These are phyloP conservation scores for Biscutella laevigata DNA, from an alignment of 441 rosid genomes.

Conservation along the genomic window DNA sequence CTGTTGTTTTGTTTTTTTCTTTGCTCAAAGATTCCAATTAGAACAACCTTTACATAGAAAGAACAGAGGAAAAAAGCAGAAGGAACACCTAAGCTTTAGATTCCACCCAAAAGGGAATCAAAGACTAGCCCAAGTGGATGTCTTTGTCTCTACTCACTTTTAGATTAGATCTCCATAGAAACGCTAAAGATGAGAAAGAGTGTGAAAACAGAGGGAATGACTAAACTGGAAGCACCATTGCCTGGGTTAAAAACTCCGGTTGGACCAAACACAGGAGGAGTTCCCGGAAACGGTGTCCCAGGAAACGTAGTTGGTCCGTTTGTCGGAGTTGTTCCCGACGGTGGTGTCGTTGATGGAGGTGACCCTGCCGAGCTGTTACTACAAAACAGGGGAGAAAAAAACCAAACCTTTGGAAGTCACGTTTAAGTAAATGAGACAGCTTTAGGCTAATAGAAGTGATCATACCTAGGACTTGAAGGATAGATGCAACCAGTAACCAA, in stretches of 20 bases:
- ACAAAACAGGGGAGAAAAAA: neutral
- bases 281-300: constrained; percentile 26
- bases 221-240: constrained; percentile 24
- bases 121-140: constrained; percentile 12
- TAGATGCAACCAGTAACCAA: constrained; percentile 43
- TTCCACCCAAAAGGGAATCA: constrained; percentile 18
- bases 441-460: constrained; percentile 3
- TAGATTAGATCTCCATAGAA: constrained; percentile 22
- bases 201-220: constrained; percentile 21
- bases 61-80: too few relatives aligned
- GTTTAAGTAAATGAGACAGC: neutral
- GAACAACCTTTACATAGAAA: constrained; percentile 12
- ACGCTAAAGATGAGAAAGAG: constrained; percentile 31
- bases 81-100: constrained; percentile 13
- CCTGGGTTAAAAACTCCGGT: constrained; percentile 31
- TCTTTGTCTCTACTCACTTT: constrained; percentile 25
- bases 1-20: neutral
- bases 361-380: constrained; percentile 36
- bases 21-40: constrained; percentile 10
- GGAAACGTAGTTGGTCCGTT: constrained; percentile 22
- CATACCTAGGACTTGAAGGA: constrained; percentile 59
- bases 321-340: constrained; percentile 27
- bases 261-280: constrained; percentile 43
- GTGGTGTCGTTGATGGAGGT: constrained; percentile 31
- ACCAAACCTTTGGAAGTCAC: neutral